Evolutionary conservation across 495 filamentous ascomycete species (phyloP).

Genomic region (Immersiella caudata): DNA sequence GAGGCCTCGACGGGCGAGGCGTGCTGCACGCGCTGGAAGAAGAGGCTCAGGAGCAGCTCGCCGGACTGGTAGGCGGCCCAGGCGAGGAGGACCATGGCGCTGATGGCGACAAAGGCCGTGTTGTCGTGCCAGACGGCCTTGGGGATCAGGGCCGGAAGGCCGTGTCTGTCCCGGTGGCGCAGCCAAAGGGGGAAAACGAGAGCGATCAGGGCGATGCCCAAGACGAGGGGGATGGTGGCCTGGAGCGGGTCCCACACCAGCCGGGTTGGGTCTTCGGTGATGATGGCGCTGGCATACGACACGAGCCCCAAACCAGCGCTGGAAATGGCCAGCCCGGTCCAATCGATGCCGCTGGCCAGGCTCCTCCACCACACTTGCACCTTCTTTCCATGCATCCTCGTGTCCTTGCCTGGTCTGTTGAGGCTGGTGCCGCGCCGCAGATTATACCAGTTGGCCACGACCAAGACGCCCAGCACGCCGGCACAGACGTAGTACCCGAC

Average conservation of each 20-base stretch:
- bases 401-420: too few relatives aligned
- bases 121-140: conserved; percentile 59
- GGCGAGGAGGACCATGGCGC: conserved; percentile 52
- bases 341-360: conserved; percentile 21
- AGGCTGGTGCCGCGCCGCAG: too few relatives aligned
- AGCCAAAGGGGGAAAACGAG: conserved; percentile 55
- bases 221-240: conserved; percentile 50
- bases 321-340: conserved; percentile 22
- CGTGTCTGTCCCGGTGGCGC: conserved; percentile 42
- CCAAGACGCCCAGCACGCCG: background rate
- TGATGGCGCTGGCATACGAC: conserved; percentile 23
- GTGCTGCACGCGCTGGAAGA: conserved; percentile 47
- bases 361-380: too few relatives aligned
- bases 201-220: conserved; percentile 41
- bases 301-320: conserved; percentile 17
- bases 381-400: too few relatives aligned
- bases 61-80: conserved; percentile 48
- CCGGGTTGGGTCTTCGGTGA: conserved; percentile 15
- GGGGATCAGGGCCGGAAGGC: conserved; percentile 55
- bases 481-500: conserved; percentile 27
- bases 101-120: conserved; percentile 50
- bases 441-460: too few relatives aligned
- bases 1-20: conserved; percentile 51
- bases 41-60: conserved; percentile 38
- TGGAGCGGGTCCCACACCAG: conserved; percentile 38